Evolutionary conservation across 2,329 filamentous ascomycete species (phyloP).

Genomic region (Colletotrichum musae): DNA sequence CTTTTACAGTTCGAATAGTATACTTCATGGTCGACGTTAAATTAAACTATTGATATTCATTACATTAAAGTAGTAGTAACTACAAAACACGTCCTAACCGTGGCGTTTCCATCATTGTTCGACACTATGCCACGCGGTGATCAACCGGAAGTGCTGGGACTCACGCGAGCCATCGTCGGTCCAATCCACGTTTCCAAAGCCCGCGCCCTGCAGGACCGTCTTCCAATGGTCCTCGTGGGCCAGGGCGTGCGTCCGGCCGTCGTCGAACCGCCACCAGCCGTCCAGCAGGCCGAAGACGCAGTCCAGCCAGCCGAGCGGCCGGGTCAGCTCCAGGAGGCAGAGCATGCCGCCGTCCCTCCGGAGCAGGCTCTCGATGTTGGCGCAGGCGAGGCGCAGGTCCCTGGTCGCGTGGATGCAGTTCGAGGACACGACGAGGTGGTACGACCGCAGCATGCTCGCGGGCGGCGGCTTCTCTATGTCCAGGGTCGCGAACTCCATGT

Average conservation of each 20-base stretch:
- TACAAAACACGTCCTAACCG: too few relatives aligned
- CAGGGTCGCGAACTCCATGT: constrained; percentile 45
- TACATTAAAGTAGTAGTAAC: too few relatives aligned
- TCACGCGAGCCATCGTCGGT: background rate
- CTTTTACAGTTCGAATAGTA: too few relatives aligned
- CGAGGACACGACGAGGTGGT: constrained; percentile 3
- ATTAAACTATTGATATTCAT: too few relatives aligned
- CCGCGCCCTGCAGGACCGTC: background rate
- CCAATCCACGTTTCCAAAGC: background rate
- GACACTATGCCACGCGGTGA: too few relatives aligned
- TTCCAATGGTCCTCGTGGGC: background rate
- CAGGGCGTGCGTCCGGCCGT: background rate
- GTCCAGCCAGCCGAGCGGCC: background rate
- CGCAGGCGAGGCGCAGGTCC: background rate
- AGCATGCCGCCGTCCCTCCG: constrained; percentile 5
- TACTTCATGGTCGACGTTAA: too few relatives aligned
- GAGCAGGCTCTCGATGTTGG: constrained; percentile 3
- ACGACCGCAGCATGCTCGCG: background rate
- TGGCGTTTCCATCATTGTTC: too few relatives aligned
- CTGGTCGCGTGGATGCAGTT: constrained; percentile 19
- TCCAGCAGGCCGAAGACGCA: constrained; percentile 10
- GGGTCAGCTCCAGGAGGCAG: constrained; percentile 4
- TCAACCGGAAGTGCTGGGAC: too few relatives aligned
- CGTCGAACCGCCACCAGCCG: background rate
- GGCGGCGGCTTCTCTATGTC: constrained; percentile 22